phyloP scores from a whole-genome alignment of 164 flowering plant species.

The Hamamelis virginiana region DNA sequence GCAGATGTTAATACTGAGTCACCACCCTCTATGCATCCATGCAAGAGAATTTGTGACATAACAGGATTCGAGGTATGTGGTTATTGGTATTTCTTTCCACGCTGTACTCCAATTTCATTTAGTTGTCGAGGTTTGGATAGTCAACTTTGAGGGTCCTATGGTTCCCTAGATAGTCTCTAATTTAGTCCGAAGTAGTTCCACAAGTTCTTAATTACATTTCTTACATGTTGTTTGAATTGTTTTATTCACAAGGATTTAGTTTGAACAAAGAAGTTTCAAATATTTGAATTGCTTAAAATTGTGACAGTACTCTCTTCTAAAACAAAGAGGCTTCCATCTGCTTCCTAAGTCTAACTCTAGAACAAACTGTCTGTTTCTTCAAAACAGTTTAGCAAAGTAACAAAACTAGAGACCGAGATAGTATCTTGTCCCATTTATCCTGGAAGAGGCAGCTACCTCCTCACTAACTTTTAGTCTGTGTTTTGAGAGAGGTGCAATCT shows the following conservation, averaged over 20 bases:
- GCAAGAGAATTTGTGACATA: slow-evolving; percentile 77
- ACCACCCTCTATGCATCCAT: slow-evolving; percentile 81
- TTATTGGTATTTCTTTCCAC: background rate
- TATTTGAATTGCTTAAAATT: background rate
- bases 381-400: background rate
- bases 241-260: background rate
- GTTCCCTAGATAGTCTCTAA: background rate
- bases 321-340: too few relatives aligned
- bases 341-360: too few relatives aligned
- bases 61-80: slow-evolving; percentile 80
- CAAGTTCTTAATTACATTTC: too few relatives aligned
- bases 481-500: too few relatives aligned
- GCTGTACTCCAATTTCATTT: background rate
- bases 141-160: background rate
- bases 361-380: too few relatives aligned
- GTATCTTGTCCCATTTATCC: too few relatives aligned
- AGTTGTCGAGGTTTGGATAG: background rate
- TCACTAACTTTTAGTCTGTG: too few relatives aligned
- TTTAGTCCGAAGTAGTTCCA: too few relatives aligned
- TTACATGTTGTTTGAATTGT: background rate
- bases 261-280: background rate
- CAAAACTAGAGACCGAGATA: too few relatives aligned
- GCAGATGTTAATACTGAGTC: slow-evolving; percentile 85
- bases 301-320: background rate
- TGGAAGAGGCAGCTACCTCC: too few relatives aligned